Conservation (phyloP, 1,284 basidiomycete species). For the Pseudozyma sp. region DNA sequence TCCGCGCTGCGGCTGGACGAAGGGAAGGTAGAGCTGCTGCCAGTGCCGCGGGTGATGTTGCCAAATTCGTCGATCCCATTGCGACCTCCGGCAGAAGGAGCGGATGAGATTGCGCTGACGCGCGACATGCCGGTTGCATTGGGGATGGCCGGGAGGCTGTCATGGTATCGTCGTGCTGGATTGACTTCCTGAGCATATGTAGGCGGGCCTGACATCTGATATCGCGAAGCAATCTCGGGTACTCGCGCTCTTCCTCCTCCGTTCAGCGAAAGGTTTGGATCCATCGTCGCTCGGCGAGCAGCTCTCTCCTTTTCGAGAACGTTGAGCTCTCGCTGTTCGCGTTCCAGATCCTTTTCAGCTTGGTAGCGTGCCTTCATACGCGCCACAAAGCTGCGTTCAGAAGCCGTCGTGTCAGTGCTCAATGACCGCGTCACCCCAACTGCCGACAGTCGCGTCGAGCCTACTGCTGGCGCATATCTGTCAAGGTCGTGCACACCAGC, state of each 20-base stretch:
- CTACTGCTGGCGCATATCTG: slow-evolving; percentile 54
- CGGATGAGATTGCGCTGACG: slow-evolving; percentile 13
- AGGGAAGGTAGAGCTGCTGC: slow-evolving; percentile 6
- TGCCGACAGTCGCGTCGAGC: slow-evolving; percentile 48
- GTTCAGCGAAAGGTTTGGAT: slow-evolving; percentile 22
- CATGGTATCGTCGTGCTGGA: slow-evolving; percentile 26
- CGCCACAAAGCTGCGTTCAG: slow-evolving; percentile 64
- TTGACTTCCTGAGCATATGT: slow-evolving; percentile 23
- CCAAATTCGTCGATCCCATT: slow-evolving; percentile 33
- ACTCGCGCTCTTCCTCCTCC: slow-evolving; percentile 32
- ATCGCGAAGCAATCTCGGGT: slow-evolving; percentile 53
- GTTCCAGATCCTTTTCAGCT: slow-evolving; percentile 55
- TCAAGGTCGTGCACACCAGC: slow-evolving; percentile 31
- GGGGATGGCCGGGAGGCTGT: slow-evolving; percentile 32
- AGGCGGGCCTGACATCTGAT: slow-evolving; percentile 16
- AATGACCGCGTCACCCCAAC: slow-evolving; percentile 53
- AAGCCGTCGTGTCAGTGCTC: slow-evolving; percentile 60
- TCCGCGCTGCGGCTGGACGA: slow-evolving; percentile 12
- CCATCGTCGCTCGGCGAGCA: slow-evolving; percentile 39
- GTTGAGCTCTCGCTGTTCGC: slow-evolving; percentile 44
- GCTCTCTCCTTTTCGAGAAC: slow-evolving; percentile 44
- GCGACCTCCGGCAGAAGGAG: slow-evolving; percentile 8
- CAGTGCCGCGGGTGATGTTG: slow-evolving; percentile 9
- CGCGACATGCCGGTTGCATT: slow-evolving; percentile 19
- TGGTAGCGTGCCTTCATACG: slow-evolving; percentile 65